Base-by-base conservation (phyloP, 108 stramenopile species). In the Conticribra weissflogii region DNA sequence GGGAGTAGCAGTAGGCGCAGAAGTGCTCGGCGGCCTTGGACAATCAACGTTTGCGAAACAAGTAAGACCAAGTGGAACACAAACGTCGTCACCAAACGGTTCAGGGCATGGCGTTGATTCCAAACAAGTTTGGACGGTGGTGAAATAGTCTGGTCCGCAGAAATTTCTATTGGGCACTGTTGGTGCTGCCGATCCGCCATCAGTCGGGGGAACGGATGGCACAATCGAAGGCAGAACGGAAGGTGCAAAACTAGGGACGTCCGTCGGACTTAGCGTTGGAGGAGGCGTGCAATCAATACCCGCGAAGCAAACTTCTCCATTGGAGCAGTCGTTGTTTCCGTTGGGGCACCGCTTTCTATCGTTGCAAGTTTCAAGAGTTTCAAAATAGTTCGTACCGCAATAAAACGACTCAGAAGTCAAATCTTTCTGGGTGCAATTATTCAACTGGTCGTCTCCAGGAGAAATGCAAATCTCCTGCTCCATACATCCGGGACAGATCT, bases 291-390 rank as follows among this genome's bases (percentile, higher is more conserved):
- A 67, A 31, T 67, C 66, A 55, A 67, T 32, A 0, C 51, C 33
- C 1, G 51, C 66, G 28, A 67, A 67, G 54, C 66, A 67, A 54
- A 55, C 54, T 55, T 67, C 41, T 23, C 52, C 28, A 12, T 24
- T 51, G 18, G 66, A 54, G 28, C 66, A 67, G 41, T 67, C 66
- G n/a, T 52, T 28, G n/a, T 67, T 67, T 14, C 66, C 66, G 17
- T 46, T 55, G 22, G 54, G 66, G 41, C 66, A 67, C 2, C 25
- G 21, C n/a, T 28, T 36, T 15, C 24, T 24, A 27, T 1, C 19
- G 8, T 17, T 67, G 44, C 66, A 67, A 28, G 36, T 55, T 2
- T 18, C 34, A 56, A 67, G 44, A 18, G 66, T 31, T 2, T 44
- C 25, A 33, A 45, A 55, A 28, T 67, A 67, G 12, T 51, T 17